These are phyloP conservation scores for Magnusiomyces paraingens DNA, from an alignment of 1,139 yeast species.

Conservation along the genomic window DNA sequence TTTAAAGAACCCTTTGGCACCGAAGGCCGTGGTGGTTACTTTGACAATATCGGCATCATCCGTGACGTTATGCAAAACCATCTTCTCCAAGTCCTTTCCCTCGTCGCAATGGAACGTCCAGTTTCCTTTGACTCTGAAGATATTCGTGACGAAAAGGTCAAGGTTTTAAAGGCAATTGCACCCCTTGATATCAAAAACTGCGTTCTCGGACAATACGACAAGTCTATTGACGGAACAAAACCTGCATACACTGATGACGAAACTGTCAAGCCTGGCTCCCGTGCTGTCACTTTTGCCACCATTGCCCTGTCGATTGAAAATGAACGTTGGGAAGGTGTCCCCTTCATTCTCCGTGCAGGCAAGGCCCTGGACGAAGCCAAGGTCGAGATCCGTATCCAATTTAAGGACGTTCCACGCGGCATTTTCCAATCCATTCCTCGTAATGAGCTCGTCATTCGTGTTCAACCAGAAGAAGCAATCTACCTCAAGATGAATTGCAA, in stretches of 20 bases:
- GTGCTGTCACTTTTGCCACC: slow-evolving; percentile 91
- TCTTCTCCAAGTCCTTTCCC: slow-evolving; percentile 81
- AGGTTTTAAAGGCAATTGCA: slow-evolving; percentile 75
- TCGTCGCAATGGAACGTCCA: slow-evolving; percentile 95
- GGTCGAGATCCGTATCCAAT: slow-evolving; percentile 92
- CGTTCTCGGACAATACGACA: slow-evolving; percentile 80
- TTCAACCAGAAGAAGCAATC: slow-evolving; percentile 93
- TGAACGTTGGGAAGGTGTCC: slow-evolving; percentile 98
- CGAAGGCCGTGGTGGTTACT: slow-evolving; percentile 98
- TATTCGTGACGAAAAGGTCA: slow-evolving; percentile 92
- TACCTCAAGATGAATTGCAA: slow-evolving; percentile 88
- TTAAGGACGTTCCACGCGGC: slow-evolving; percentile 78
- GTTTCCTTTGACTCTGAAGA: slow-evolving; percentile 84
- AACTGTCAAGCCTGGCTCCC: slow-evolving; percentile 75
- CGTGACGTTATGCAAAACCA: slow-evolving; percentile 99
- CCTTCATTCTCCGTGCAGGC: slow-evolving; percentile 92
- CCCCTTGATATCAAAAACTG: slow-evolving; percentile 61
- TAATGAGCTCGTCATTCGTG: slow-evolving; percentile 86
- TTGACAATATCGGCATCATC: slow-evolving; percentile 89
- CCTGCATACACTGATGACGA: slow-evolving; percentile 92
- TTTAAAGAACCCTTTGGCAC: slow-evolving; percentile 98
- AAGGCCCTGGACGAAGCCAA: slow-evolving; percentile 84
- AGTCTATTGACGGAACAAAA: slow-evolving; percentile 77
- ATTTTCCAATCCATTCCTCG: slow-evolving; percentile 76
- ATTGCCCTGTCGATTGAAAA: slow-evolving; percentile 68